Percentiles rank a stretch among this genome's conserved stretches.
phyloP scores from a whole-genome alignment of 495 filamentous ascomycete species.

The Xylaria bambusicola region DNA sequence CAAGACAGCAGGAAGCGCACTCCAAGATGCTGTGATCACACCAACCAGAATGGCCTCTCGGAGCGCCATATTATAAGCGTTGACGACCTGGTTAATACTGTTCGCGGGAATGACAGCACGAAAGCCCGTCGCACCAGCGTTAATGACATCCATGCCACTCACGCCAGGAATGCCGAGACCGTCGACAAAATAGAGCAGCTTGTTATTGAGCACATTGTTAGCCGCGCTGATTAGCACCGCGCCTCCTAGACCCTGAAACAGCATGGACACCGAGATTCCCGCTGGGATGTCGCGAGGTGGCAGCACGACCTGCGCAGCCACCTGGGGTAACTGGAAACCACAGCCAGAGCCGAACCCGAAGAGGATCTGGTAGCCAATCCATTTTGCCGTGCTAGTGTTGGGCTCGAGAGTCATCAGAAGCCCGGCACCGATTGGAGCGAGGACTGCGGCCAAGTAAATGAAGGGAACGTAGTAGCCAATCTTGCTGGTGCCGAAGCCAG shows the following conservation, averaged over 20 bases:
- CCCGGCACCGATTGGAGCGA: conserved; percentile 65
- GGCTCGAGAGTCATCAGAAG: conserved; percentile 62
- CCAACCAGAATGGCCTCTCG: background rate
- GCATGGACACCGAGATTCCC: conserved; percentile 8
- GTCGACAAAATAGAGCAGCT: conserved; percentile 6
- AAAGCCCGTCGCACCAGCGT: conserved; percentile 4
- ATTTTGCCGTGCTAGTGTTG: conserved; percentile 51
- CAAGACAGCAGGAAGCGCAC: conserved; percentile 8
- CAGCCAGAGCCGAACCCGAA: conserved; percentile 6
- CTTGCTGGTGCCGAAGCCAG: conserved; percentile 50
- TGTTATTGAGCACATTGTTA: conserved; percentile 14
- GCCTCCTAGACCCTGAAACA: conserved; percentile 11
- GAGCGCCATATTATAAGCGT: conserved; percentile 1
- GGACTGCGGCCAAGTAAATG: conserved; percentile 52
- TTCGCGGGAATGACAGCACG: background rate
- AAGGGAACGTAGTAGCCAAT: conserved; percentile 68
- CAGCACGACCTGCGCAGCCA: conserved; percentile 6
- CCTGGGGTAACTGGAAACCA: conserved; percentile 5
- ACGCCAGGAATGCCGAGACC: conserved; percentile 3
- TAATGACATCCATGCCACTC: conserved; percentile 2
- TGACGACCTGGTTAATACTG: conserved; percentile 1
- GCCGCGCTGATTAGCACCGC: conserved; percentile 6
- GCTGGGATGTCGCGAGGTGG: conserved; percentile 11
- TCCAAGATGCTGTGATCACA: background rate
- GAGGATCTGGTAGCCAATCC: conserved; percentile 72